Evolutionary conservation across 148 eudicot genomes (phyloP), one percentile per base, ranked within the genome.

Genomic region (Nepenthes mirabilis): DNA sequence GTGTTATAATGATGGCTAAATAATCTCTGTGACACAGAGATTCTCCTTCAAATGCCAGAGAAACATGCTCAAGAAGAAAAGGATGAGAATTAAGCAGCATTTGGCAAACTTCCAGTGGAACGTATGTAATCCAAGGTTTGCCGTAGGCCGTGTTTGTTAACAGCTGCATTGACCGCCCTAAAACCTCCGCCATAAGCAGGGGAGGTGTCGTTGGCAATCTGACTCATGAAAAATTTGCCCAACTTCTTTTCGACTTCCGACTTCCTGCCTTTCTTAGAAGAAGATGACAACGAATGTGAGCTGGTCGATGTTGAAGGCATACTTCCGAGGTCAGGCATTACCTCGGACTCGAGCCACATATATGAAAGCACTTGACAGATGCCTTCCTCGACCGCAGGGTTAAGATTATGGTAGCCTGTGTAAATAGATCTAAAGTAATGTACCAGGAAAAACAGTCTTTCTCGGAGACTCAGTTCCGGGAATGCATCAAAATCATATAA

Each of bases 281-380:
- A 65, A 32, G 88, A 79, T 1, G 67, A 62, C 0, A 72, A 70
- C 1, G 88, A 74, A 40, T 71, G 70, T 3, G 79, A 70, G 10
- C 65, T 52, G 36, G 64, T 36, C 37, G 75, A 67, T 61, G 95
- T 76, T 3, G 91, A 86, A 65, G 95, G 74, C 70, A 61, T 72
- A 58, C 71, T 77, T 65, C 63, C 72, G 14, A 73, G 63, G 47
- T 75, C 73, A 1, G 97, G 95, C 59, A 80, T 76, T 50, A 89
- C 95, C 68, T 94, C 99, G 36, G 99, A 74, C 61, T 94, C 99
- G 2, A 94, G 97, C 99, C 99, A 94, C 91, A 89, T 86, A 83
- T 86, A 74, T 7, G 95, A 80, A 62, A 94, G 87, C 58, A 89
- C 95, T 78, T 86, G 99, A 63, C 99, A 94, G 36, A 94, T 94